Conservation (phyloP, 2,329 filamentous ascomycete genomes). For the Fusarium sp. region DNA sequence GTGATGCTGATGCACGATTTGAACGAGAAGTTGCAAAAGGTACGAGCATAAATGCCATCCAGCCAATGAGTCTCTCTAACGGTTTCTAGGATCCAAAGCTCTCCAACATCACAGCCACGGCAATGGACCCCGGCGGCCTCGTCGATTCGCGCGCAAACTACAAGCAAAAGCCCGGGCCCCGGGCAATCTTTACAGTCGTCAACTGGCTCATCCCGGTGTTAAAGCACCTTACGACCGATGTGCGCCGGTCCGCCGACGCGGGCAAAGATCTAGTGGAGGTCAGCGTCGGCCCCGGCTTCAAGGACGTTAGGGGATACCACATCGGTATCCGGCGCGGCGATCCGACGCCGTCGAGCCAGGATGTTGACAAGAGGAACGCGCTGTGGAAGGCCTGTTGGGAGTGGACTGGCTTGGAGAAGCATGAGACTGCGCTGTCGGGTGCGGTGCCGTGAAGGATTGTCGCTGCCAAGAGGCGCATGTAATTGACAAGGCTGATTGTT, state of each 20-base stretch:
- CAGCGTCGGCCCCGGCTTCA: constrained; percentile 24
- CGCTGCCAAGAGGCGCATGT: neutral
- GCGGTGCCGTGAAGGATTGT: constrained; percentile 4
- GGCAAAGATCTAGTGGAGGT: constrained; percentile 34
- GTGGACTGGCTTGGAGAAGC: constrained; percentile 25
- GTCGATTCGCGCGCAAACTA: constrained; percentile 41
- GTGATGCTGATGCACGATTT: constrained; percentile 48
- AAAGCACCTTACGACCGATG: constrained; percentile 9
- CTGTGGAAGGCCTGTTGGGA: constrained; percentile 42
- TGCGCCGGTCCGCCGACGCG: constrained; percentile 31
- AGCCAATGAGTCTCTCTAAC: neutral
- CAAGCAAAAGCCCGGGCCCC: constrained; percentile 21
- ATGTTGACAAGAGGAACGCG: neutral
- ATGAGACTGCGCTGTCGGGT: constrained; percentile 29
- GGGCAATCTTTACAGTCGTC: neutral
- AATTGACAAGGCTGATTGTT: neutral
- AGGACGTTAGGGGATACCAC: constrained; percentile 24
- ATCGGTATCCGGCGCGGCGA: neutral
- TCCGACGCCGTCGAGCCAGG: constrained; percentile 10
- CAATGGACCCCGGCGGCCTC: constrained; percentile 45
- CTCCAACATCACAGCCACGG: constrained; percentile 38
- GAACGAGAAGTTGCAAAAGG: constrained; percentile 31
- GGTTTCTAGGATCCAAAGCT: constrained; percentile 26
- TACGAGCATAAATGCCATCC: neutral
- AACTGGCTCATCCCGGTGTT: constrained; percentile 19